Evolutionary conservation across 1,139 yeast species (phyloP).

Genomic region (Yamadazyma oceani): DNA sequence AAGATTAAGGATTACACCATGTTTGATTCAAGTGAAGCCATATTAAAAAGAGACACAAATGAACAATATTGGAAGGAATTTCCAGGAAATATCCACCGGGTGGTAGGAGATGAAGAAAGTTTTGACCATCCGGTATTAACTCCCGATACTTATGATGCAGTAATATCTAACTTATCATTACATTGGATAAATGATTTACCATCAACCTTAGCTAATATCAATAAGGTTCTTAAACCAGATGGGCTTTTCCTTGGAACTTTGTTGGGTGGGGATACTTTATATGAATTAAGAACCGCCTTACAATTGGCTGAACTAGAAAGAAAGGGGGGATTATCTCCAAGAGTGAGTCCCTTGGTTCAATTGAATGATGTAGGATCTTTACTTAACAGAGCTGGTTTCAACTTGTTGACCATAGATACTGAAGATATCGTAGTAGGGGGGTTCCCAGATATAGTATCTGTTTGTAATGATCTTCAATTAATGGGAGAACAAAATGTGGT

Average conservation of each 20-base stretch:
- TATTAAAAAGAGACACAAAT: slow-evolving; percentile 52
- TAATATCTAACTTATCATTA: slow-evolving; percentile 68
- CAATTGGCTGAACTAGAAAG: slow-evolving; percentile 84
- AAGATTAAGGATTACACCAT: slow-evolving; percentile 60
- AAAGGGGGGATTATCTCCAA: slow-evolving; percentile 74
- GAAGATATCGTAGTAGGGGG: slow-evolving; percentile 79
- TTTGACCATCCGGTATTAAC: slow-evolving; percentile 42
- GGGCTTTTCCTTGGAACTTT: slow-evolving; percentile 83
- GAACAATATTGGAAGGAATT: slow-evolving; percentile 38
- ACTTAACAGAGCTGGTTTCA: slow-evolving; percentile 74
- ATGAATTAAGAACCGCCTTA: slow-evolving; percentile 74
- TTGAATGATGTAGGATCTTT: slow-evolving; percentile 75
- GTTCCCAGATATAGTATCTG: slow-evolving; percentile 70
- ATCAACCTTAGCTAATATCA: slow-evolving; percentile 54
- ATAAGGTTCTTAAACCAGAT: slow-evolving; percentile 70
- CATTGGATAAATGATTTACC: slow-evolving; percentile 91
- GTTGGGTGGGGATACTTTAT: slow-evolving; percentile 82
- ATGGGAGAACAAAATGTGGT: slow-evolving; percentile 89
- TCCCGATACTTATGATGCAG: slow-evolving; percentile 63
- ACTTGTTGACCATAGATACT: slow-evolving; percentile 78
- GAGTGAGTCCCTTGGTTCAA: slow-evolving; percentile 80
- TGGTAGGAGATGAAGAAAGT: slow-evolving; percentile 68
- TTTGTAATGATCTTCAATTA: slow-evolving; percentile 68
- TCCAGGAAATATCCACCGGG: slow-evolving; percentile 42
- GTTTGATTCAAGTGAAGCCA: slow-evolving; percentile 62